Conservation (phyloP, 2,329 filamentous ascomycete genomes). For the Sclerotiophoma versabilis region DNA sequence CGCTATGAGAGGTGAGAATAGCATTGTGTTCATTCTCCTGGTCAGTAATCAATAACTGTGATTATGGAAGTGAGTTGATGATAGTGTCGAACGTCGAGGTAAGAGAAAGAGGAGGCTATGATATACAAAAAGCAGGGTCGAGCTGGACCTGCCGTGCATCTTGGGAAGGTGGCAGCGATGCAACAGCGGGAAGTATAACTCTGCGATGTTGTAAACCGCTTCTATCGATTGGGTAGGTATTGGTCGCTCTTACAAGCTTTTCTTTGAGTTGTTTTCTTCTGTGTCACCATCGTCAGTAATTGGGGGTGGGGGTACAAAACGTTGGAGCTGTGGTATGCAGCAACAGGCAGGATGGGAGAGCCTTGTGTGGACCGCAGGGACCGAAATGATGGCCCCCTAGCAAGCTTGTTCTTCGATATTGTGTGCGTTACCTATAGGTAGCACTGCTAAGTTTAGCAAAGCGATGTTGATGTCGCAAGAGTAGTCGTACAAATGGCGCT, state of each 20-base stretch:
- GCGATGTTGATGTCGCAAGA: constrained; percentile 2
- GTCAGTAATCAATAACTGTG: neutral
- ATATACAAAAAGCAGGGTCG: neutral
- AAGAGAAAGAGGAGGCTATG: neutral
- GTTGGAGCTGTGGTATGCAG: neutral
- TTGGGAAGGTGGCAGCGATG: neutral
- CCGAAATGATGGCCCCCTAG: neutral
- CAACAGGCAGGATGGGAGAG: neutral
- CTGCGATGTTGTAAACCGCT: neutral
- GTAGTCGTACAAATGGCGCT: constrained; percentile 5
- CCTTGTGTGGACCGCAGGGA: neutral
- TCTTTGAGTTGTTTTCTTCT: neutral
- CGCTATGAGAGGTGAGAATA: neutral
- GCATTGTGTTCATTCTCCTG: neutral
- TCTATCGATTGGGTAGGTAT: neutral
- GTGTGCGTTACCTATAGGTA: constrained; percentile 9
- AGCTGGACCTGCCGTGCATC: neutral
- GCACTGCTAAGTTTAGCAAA: constrained; percentile 7
- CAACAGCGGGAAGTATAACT: neutral
- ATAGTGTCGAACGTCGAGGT: neutral
- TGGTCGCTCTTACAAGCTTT: neutral
- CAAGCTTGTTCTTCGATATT: neutral
- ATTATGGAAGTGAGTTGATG: neutral
- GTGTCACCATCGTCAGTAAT: neutral
- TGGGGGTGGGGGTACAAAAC: neutral